Base-by-base conservation (phyloP, 2,329 filamentous ascomycete species). In the Aureobasidium namibiae region DNA sequence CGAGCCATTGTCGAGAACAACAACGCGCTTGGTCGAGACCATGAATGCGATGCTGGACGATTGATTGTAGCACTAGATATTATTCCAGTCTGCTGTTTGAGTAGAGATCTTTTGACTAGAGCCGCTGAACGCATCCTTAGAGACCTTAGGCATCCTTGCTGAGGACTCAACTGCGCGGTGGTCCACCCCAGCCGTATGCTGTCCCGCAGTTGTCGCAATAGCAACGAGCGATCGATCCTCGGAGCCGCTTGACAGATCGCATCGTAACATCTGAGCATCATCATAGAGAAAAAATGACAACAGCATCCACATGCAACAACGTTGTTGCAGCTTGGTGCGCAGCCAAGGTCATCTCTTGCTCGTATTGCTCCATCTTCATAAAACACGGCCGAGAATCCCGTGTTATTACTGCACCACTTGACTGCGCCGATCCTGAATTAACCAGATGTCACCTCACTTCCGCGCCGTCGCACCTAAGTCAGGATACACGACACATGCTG, bases 301-400 rank as follows among this genome's bases (percentile, higher is more conserved):
- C 48, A 26, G 34, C 48, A 21, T 52, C 48, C 48, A 52, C 48
- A 23, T 38, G 34, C 23, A 23, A 23, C 36, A 54, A 54, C 50
- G 50, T 36, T 54, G 36, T 4, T 54, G 50, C 50, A 54, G 38
- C 38, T 26, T 23, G n/a, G n/a, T n/a, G n/a, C 2, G n/a, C 14
- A 36, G 34, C 50, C 16, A 54, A 54, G 38, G 39, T 38, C 50
- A 42, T 36, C 16, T 33, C 21, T 54, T 23, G 39, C 38, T 31
- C 50, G 50, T 41, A 41, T 54, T 54, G 16, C 36, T 41, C 36
- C 33, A n/a, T 54, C 50, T 54, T 42, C 29, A 9, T 36, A 36
- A 53, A 53, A 53, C 36, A 7, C 48, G 48, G 48, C 48, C 48
- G 48, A 52, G 48, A 18, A 26, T 26, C 34, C 34, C 48, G 48